Evolutionary conservation across 2,329 filamentous ascomycete species (phyloP).

Genomic region (Torrubiella hemipterigena): DNA sequence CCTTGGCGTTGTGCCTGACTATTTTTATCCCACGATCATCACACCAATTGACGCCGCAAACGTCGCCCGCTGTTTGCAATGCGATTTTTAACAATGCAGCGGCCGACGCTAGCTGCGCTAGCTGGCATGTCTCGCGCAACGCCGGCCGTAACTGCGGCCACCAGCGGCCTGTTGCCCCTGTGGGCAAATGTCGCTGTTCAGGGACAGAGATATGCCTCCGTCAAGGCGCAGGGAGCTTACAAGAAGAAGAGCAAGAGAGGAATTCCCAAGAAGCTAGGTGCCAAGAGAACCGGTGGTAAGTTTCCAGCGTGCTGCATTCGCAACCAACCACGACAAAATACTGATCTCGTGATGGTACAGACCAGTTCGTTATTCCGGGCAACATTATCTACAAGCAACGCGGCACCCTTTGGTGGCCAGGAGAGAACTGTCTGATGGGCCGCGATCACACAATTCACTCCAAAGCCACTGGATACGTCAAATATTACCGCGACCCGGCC

Average conservation of each 20-base stretch:
- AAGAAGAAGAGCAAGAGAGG: slow-evolving; percentile 51
- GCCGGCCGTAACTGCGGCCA: no score
- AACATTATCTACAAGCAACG: slow-evolving; percentile 98
- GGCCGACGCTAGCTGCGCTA: slow-evolving; percentile 30
- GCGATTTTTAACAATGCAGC: slow-evolving; percentile 34
- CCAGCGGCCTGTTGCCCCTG: slow-evolving; percentile 14
- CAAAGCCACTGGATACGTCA: slow-evolving; percentile 76
- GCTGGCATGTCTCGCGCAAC: slow-evolving; percentile 16
- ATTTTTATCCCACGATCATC: slow-evolving; percentile 19
- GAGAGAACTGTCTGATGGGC: slow-evolving; percentile 90
- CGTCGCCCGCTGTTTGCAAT: slow-evolving; percentile 20
- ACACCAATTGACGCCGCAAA: slow-evolving; percentile 5
- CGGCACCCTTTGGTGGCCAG: slow-evolving; percentile 86
- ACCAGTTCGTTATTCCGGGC: slow-evolving; percentile 86
- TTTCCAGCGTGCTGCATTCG: slow-evolving; percentile 7
- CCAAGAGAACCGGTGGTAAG: slow-evolving; percentile 81
- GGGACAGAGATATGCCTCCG: slow-evolving; percentile 42
- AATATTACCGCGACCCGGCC: slow-evolving; percentile 85
- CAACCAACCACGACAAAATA: slow-evolving; percentile 1
- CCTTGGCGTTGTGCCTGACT: no score
- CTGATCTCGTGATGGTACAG: slow-evolving; percentile 28
- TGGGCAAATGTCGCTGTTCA: slow-evolving; percentile 29
- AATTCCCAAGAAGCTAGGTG: slow-evolving; percentile 73
- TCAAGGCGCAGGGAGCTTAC: slow-evolving; percentile 56
- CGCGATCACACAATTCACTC: slow-evolving; percentile 95